Evolutionary conservation across 2,329 filamentous ascomycete genomes (phyloP).

Genomic region (Thelonectria discophora): DNA sequence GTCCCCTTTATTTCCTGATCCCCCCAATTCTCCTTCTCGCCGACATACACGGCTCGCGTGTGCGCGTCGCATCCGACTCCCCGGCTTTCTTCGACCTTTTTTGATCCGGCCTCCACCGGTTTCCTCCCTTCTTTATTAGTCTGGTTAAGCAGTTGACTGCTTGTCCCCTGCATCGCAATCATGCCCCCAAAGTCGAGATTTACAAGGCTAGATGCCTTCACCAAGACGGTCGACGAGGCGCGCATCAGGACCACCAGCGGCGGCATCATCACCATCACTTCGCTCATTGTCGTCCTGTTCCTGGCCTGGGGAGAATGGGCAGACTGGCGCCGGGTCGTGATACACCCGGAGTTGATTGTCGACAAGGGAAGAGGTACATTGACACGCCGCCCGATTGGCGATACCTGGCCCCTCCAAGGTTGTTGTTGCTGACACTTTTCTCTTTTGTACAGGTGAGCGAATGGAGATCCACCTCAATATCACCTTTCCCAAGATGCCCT

Average conservation of each 20-base stretch:
- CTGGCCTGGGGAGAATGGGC: conserved; percentile 95
- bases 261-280: conserved; percentile 92
- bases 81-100: not conserved
- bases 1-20: not conserved
- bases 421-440: conserved; percentile 41
- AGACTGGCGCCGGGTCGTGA: conserved; percentile 86
- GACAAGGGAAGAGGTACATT: conserved; percentile 89
- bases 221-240: conserved; percentile 98
- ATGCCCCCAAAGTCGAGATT: conserved; percentile 96
- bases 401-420: not conserved
- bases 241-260: conserved; percentile 94
- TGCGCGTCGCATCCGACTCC: conserved; percentile 13
- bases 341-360: conserved; percentile 92
- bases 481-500: conserved; percentile 91
- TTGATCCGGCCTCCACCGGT: conserved; percentile 9
- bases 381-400: not conserved
- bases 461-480: conserved; percentile 99
- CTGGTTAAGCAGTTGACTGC: not conserved
- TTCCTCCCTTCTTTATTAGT: too few relatives aligned
- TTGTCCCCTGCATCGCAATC: conserved; percentile 18
- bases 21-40: conserved; percentile 1
- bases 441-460: conserved; percentile 74
- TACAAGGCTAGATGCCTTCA: conserved; percentile 96
- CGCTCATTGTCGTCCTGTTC: conserved; percentile 86
- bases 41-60: conserved; percentile 14